Evolutionary conservation across 805 yeast species (phyloP), one percentile per base, ranked within the genome.

Genomic region (Candida cerambycidarum): DNA sequence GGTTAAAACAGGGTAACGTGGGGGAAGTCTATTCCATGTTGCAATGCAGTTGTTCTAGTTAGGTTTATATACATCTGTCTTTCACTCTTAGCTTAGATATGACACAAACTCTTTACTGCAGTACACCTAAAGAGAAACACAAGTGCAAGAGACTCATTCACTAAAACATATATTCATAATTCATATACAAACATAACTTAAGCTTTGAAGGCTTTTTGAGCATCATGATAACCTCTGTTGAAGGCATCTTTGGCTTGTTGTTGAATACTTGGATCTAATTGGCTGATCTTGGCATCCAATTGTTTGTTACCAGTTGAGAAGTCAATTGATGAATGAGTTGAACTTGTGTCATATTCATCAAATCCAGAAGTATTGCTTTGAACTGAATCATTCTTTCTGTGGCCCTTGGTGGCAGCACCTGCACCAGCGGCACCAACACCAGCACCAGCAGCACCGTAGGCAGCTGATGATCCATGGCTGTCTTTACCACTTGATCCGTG

Each of bases 11-110:
- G 42, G 76, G 79, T 10, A 79, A 76, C 24, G 74, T 67, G 7
- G 79, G 79, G 2, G 73, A 69, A 7, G 69, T 69, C 1, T 73
- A 69, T 42, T 68, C 80, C 16, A 88, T 85, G 83, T 61, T 74
- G 31, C 89, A 82, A 56, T 84, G 92, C 56, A 79, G 89, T 35
- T 89, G 97, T 59, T 78, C 88, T 1, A 65, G 71, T 57, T 43
- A 25, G 17, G 31, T 11, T 5, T 19, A 3, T 15, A 16, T 29
- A 14, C 5, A 14, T 16, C 14, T 30, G 12, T 16, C 14, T 14
- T n/a, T n/a, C n/a, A n/a, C n/a, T n/a, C n/a, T n/a, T n/a, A n/a
- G n/a, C n/a, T n/a, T n/a, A n/a, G n/a, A n/a, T n/a, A n/a, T n/a
- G n/a, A n/a, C n/a, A n/a, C n/a, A n/a, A n/a, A n/a, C n/a, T n/a